Base-by-base conservation (phyloP, 345 rosid genomes). In the Salix dunnii region DNA sequence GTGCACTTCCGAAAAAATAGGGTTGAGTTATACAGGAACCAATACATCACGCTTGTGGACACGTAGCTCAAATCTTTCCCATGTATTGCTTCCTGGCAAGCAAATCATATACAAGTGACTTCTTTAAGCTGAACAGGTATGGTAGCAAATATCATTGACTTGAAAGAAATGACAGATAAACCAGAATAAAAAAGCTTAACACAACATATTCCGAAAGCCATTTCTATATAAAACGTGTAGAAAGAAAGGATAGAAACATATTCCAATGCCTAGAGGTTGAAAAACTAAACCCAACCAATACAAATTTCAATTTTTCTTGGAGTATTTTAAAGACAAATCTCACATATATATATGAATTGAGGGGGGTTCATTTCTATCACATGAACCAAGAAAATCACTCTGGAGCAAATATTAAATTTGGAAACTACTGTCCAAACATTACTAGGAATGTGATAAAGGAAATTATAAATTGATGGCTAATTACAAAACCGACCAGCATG, bases 21-120 rank as follows among this genome's bases (percentile, higher is more conserved):
- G 33, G 33, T 31, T 31, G 33, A 31, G 4, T 31, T 31, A 31
- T 31, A 3, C 33, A 31, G 33, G 33, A 31, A 31, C 33, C 33
- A 31, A 31, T 31, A 31, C 33, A 31, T 31, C 86, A 5, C 91
- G 87, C 82, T 88, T 84, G 88, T 89, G 94, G 42, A 88, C 86
- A 31, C 92, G 75, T 0, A 88, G 82, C 71, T 90, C 94, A 27
- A 88, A 89, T 74, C 88, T 86, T 74, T 90, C 91, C 80, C 83
- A 87, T 25, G 94, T 89, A 66, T 90, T 89, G 49, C 91, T 88
- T 70, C 92, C 94, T 84, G 33, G 81, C 46, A 60, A 73, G 61
- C 2, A 17, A 48, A 14, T 14, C 7, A 25, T 40, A 4, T 27
- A 30, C 40, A 9, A 1, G 6, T 8, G 60, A 11, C 14, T 18